Base-by-base conservation (phyloP, 495 filamentous ascomycete species). In the Xylaria telfairii region DNA sequence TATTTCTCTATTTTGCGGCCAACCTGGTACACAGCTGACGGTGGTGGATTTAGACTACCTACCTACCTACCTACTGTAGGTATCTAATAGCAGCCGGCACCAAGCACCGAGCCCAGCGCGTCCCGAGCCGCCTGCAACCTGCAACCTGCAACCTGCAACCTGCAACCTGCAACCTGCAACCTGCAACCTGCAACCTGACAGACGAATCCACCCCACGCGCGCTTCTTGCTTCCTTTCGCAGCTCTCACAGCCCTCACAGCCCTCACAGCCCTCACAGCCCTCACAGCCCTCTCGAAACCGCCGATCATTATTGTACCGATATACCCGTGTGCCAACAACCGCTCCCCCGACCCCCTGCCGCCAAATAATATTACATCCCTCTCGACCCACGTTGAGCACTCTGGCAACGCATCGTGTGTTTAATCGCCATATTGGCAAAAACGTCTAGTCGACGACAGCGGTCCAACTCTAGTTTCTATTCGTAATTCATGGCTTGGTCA, bases 301-400 rank as follows among this genome's bases (percentile, higher is more conserved):
- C 71, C 78, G 76, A 80, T 78, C 78, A 76, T 74, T 74, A 76
- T 75, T 74, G 73, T 74, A 72, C 75, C 78, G 78, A 78, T 75
- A 77, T 73, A 67, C 54, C 68, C 70, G 70, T 69, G 44, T 74
- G 67, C 74, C 68, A 70, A 67, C 67, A 67, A 66, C 21, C 69
- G 49, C 71, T 42, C 54, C 65, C 5, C 56, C 10, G 7, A 21
- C 34, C 41, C 47, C 13, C 34, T 30, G 34, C 42, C 46, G 8
- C 17, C 21, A 28, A 41, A 32, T 54, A 54, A 53, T 39, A 53
- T 7, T n/a, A 54, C 32, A 65, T n/a, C 30, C 64, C 12, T 3
- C 19, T 42, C 62, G 44, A 37, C 21, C 26, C 26, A 15, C 28
- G 6, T 30, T 6, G 15, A 5, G n/a, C 8, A 10, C 47, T 59